Conservation (phyloP, 2,329 filamentous ascomycete genomes). For the Fusarium domesticum region DNA sequence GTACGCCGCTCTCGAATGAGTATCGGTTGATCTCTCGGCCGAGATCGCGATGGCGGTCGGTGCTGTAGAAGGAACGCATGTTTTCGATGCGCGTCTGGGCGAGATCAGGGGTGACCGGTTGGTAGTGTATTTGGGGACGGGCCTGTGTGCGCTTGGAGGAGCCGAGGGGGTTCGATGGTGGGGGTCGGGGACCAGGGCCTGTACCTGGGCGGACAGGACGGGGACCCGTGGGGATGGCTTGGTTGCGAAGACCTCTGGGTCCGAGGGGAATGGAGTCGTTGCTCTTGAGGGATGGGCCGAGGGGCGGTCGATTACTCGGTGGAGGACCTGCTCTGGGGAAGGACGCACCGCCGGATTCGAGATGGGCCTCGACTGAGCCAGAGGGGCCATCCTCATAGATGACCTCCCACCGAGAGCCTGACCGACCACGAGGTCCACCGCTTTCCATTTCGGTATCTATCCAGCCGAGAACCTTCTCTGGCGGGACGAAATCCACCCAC, state of each 20-base stretch:
- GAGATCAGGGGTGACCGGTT: constrained; percentile 62
- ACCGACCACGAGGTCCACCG: constrained; percentile 38
- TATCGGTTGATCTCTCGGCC: constrained; percentile 62
- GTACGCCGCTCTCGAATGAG: constrained; percentile 65
- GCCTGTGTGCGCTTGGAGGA: constrained; percentile 39
- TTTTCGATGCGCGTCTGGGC: constrained; percentile 62
- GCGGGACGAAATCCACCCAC: constrained; percentile 86
- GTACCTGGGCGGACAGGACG: constrained; percentile 37
- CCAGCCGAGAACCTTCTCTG: constrained; percentile 70
- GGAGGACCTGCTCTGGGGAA: constrained; percentile 19
- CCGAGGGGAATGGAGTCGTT: constrained; percentile 38
- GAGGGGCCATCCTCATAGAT: constrained; percentile 60
- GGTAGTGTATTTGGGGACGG: constrained; percentile 43
- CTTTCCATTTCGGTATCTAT: constrained; percentile 62
- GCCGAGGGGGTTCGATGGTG: constrained; percentile 19
- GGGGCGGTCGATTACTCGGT: constrained; percentile 12
- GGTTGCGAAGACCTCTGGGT: constrained; percentile 32
- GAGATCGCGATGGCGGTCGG: constrained; percentile 39
- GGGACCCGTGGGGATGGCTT: constrained; percentile 34
- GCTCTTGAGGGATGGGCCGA: constrained; percentile 19
- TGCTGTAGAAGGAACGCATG: constrained; percentile 48
- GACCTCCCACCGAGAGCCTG: constrained; percentile 65
- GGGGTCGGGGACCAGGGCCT: constrained; percentile 26
- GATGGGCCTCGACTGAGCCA: constrained; percentile 52
- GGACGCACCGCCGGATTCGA: constrained; percentile 38